Evolutionary conservation across 768 basidiomycete species (phyloP).

Genomic region (Cyathus striatus): DNA sequence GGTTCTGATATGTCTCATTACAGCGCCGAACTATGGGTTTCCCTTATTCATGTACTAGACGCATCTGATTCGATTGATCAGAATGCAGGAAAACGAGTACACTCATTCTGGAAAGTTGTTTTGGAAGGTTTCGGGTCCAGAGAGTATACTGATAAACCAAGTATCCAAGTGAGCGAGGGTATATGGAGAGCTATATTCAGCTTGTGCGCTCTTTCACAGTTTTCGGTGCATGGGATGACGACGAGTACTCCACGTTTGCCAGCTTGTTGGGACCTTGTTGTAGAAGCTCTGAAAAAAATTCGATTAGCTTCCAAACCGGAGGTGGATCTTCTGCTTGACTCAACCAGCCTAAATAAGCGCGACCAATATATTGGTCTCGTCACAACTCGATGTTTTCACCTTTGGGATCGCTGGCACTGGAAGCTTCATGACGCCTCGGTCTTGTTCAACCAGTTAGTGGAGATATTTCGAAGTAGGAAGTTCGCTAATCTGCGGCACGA

Average conservation of each 20-base stretch:
- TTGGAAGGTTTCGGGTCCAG: slow-evolving; percentile 22
- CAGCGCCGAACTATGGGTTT: slow-evolving; percentile 70
- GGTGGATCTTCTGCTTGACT: slow-evolving; percentile 32
- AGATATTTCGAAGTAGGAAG: slow-evolving; percentile 72
- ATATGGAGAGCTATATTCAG: slow-evolving; percentile 70
- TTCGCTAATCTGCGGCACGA: slow-evolving; percentile 68
- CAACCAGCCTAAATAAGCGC: slow-evolving; percentile 40
- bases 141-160: slow-evolving; percentile 18
- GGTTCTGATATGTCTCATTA: slow-evolving; percentile 32
- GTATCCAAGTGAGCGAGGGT: slow-evolving; percentile 51
- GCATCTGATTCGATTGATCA: slow-evolving; percentile 12
- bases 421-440: slow-evolving; percentile 45
- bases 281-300: slow-evolving; percentile 53
- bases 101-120: slow-evolving; percentile 44
- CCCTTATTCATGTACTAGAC: slow-evolving; percentile 54
- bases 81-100: slow-evolving; percentile 9
- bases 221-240: slow-evolving; percentile 49
- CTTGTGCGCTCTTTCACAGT: slow-evolving; percentile 74
- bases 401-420: slow-evolving; percentile 81
- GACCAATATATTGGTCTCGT: slow-evolving; percentile 71
- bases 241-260: slow-evolving; percentile 31
- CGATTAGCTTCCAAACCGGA: slow-evolving; percentile 44
- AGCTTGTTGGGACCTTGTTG: slow-evolving; percentile 64
- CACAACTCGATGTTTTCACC: slow-evolving; percentile 65
- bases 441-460: slow-evolving; percentile 60